These are phyloP conservation scores for Spiromastix sp. DNA, from an alignment of 2,329 filamentous ascomycete species.

Conservation along the genomic window DNA sequence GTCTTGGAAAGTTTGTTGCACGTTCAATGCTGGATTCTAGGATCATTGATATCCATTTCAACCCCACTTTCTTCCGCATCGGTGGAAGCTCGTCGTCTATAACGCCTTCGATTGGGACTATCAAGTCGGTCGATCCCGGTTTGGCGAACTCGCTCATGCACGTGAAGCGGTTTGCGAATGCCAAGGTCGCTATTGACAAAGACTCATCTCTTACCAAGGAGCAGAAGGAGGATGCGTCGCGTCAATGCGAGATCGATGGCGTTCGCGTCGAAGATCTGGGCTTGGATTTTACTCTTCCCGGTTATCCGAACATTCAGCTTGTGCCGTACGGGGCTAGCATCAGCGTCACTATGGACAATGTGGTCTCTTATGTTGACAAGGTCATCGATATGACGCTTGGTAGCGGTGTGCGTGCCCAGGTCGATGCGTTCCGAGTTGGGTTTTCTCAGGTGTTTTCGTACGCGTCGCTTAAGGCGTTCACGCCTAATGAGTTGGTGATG, in stretches of 20 bases:
- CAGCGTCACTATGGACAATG: conserved; percentile 77
- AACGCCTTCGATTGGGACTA: conserved; percentile 73
- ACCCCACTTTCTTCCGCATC: conserved; percentile 94
- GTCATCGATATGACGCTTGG: conserved; percentile 88
- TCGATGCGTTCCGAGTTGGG: conserved; percentile 80
- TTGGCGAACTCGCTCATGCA: conserved; percentile 76
- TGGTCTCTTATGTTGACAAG: conserved; percentile 76
- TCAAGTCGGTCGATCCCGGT: conserved; percentile 79
- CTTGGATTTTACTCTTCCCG: conserved; percentile 89
- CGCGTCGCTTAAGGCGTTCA: conserved; percentile 83
- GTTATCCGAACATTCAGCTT: conserved; percentile 79
- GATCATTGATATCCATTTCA: conserved; percentile 96
- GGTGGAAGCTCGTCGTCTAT: conserved; percentile 60
- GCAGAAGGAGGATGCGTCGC: conserved; percentile 61
- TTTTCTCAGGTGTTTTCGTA: conserved; percentile 97
- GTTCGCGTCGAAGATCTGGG: conserved; percentile 76
- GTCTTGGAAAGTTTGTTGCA: conserved; percentile 93
- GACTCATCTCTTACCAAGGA: conserved; percentile 53
- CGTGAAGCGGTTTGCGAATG: conserved; percentile 74
- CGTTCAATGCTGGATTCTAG: conserved; percentile 96
- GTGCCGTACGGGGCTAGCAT: conserved; percentile 62
- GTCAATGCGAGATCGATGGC: conserved; percentile 63
- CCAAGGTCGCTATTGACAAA: conserved; percentile 73
- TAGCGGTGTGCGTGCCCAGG: conserved; percentile 75
- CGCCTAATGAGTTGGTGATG: conserved; percentile 87